Evolutionary conservation across 805 yeast species (phyloP).

Genomic region (baker's yeast (Saccharomyces cerevisiae)): DNA sequence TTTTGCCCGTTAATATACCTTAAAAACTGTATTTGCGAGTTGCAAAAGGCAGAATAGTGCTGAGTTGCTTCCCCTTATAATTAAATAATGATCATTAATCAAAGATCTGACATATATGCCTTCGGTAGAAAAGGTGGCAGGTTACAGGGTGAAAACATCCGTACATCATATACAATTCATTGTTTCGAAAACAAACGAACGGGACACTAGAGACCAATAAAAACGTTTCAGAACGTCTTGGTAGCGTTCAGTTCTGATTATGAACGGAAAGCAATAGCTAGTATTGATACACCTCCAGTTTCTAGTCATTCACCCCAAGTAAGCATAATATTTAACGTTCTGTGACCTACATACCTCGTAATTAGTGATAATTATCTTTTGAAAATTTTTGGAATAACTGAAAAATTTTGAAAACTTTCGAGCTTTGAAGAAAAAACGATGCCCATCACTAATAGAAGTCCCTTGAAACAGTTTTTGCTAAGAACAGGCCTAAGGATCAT

Average conservation of each 20-base stretch:
- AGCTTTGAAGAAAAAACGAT: not conserved
- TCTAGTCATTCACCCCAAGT: not conserved
- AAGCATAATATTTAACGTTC: not conserved
- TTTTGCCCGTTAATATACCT: not conserved
- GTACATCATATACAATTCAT: not conserved
- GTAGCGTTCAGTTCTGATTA: not conserved
- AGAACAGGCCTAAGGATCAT: not conserved
- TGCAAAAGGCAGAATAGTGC: not conserved
- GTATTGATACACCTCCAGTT: not conserved
- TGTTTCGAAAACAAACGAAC: not conserved
- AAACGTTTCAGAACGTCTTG: too few species aligned
- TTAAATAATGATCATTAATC: not conserved
- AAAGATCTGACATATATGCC: not conserved
- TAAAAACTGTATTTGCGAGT: not conserved
- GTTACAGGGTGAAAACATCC: not conserved
- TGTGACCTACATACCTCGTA: not conserved
- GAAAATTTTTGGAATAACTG: not conserved
- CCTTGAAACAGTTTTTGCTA: not conserved
- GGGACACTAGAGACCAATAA: not conserved
- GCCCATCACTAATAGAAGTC: not conserved
- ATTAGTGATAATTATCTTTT: not conserved
- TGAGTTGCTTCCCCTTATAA: not conserved
- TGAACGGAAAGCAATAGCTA: not conserved
- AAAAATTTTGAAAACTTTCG: not conserved
- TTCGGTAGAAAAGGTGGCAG: not conserved